Base-by-base conservation (phyloP, 2,329 filamentous ascomycete genomes). In the Fusarium ambrosium region DNA sequence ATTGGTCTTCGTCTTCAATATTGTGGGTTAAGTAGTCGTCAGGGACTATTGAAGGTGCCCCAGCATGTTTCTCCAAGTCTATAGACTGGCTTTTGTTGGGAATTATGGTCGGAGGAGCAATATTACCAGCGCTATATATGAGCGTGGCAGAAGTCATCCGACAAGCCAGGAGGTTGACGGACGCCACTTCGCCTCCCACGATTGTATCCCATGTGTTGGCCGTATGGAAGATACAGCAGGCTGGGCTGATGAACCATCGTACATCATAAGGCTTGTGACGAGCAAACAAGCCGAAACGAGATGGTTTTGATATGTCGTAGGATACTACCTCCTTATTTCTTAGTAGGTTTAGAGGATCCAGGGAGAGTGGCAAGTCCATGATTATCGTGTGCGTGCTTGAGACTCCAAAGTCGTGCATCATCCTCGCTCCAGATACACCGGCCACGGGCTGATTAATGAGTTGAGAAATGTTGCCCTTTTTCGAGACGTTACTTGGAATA, bases 361-460 rank as follows among this genome's bases (percentile, higher is more conserved):
- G 83, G 0, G 89, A 90, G 0, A 94, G 84, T 0, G 92, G 92
- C 11, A 94, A 84, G 76, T 94, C 92, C 82, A 94, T 87, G 65
- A 94, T 92, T 41, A 94, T 83, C 0, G 92, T 93, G 76, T 93
- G 87, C 6, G 79, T 80, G 6, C 83, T 85, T 2, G 92, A 92
- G 2, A 92, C 92, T 16, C 92, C 92, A 81, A 94, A 94, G 79
- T 94, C 92, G 78, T 94, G 92, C 91, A 94, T 94, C 88, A 94
- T 92, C 79, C 92, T 93, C 2, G 91, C 89, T 1, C 89, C 89
- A 5, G 85, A 84, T 29, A 94, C 85, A 0, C 92, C 91, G 0
- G 91, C 88, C 0, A 94, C 86, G 0, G 90, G 84, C 27, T 80
- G 74, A 4, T 76, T 79, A 1, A 78, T 66, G 0, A 79, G 24